These are phyloP conservation scores for Aphanomyces stellatus DNA, from an alignment of 352 stramenopile genomes.

Conservation along the genomic window DNA sequence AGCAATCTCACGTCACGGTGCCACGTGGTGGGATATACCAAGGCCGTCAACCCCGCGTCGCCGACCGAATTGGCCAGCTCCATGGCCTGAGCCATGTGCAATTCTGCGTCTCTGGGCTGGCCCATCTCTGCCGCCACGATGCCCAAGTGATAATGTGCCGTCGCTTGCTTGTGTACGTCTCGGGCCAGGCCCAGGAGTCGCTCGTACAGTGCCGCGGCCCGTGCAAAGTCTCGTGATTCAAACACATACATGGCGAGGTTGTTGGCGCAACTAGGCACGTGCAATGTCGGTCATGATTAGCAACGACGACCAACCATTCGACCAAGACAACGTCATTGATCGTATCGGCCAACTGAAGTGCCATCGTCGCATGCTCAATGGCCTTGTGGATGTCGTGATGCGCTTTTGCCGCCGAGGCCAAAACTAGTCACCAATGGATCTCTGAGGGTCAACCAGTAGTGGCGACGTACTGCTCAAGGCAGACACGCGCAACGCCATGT, in stretches of 20 bases:
- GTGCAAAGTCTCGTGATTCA: background rate
- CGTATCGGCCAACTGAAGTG: background rate
- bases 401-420: background rate
- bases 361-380: background rate
- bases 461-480: background rate
- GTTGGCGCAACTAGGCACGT: slow-evolving; percentile 16
- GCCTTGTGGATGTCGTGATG: background rate
- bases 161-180: background rate
- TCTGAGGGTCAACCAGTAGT: background rate
- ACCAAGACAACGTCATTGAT: background rate
- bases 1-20: background rate
- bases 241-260: slow-evolving; percentile 2
- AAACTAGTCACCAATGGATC: background rate
- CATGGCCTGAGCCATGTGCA: background rate
- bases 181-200: background rate
- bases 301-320: background rate
- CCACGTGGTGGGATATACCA: background rate
- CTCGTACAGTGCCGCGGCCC: background rate
- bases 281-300: background rate
- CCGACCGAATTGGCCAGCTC: background rate
- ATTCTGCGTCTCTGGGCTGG: background rate
- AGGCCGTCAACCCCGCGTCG: background rate
- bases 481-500: too few relatives aligned
- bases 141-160: slow-evolving; percentile 13
- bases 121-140: background rate